Base-by-base conservation (phyloP, 805 yeast genomes). In the Metschnikowia hibisci region DNA sequence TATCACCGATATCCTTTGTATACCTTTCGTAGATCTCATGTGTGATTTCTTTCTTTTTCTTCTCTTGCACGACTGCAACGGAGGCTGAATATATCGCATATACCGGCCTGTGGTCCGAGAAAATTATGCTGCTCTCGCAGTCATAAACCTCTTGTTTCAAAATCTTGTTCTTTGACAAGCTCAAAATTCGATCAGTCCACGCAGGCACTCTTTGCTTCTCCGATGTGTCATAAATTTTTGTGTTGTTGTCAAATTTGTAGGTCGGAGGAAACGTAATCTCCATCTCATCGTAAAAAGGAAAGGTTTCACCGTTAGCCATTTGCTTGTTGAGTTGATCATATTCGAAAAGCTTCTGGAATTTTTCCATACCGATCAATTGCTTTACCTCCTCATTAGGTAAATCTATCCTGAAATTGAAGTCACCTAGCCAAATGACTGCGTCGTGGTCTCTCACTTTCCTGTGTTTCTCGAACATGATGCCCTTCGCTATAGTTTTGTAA, bases 171-270 rank as follows among this genome's bases (percentile, higher is more conserved):
- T 84, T 69, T 3, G 74, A 64, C 43, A 69, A 54, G 55, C 80
- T 82, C 37, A 90, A 63, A 30, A 91, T 81, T 44, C 99, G 69
- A 66, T 93, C 99, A 3, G 98, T 90, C 99, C 99, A 93, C 0
- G 99, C 95, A 1, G 99, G 99, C 10, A 87, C 81, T 48, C 99
- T 77, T 62, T 81, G 82, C 63, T 93, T 93, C 56, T 91, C 98
- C 32, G 95, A 82, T 0, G 95, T 77, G 61, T 93, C 99, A 60
- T 90, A 93, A 2, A 58, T 64, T 36, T 76, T 78, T 0, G 95
- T 84, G 4, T 95, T 95, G 38, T 87, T 84, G 59, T 93, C 96
- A 61, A 84, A 93, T 60, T 93, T 93, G 65, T 93, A 93, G 0
- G 99, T 93, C 5, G 99, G 99, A 6, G 84, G 76, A 56, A 93